phyloP scores from a whole-genome alignment of 441 rosid genomes.

The Rhodomyrtus psidioides region DNA sequence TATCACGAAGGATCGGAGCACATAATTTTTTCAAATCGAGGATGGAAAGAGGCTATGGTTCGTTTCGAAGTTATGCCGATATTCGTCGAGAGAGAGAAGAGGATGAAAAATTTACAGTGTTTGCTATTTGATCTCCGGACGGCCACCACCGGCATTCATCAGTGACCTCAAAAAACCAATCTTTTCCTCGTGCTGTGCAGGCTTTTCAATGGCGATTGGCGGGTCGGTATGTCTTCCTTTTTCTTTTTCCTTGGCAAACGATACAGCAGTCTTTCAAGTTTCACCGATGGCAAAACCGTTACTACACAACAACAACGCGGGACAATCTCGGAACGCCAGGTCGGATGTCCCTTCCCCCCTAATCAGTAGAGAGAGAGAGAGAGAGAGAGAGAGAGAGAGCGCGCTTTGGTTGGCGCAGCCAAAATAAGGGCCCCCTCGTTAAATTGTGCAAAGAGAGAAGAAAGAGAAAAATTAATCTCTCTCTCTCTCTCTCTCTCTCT shows the following conservation, averaged over 20 bases:
- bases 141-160: neutral
- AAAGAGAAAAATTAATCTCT: neutral
- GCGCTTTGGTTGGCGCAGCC: conserved; percentile 15
- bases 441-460: neutral
- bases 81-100: accelerated
- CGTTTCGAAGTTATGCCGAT: neutral
- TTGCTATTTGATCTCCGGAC: neutral
- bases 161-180: neutral
- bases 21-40: neutral
- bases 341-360: neutral
- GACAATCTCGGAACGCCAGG: neutral
- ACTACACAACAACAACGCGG: neutral
- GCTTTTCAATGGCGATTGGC: neutral
- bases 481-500: neutral
- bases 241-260: neutral
- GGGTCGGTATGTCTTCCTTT: neutral
- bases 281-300: neutral
- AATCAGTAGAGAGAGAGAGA: conserved; percentile 5
- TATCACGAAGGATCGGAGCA: neutral
- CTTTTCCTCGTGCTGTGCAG: neutral
- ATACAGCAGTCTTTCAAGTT: neutral
- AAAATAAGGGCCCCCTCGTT: neutral
- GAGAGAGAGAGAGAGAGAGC: neutral
- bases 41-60: neutral
- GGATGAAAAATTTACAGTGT: neutral